Evolutionary conservation across 164 flowering plant genomes (phyloP).

Genomic region (Macadamia integrifolia): DNA sequence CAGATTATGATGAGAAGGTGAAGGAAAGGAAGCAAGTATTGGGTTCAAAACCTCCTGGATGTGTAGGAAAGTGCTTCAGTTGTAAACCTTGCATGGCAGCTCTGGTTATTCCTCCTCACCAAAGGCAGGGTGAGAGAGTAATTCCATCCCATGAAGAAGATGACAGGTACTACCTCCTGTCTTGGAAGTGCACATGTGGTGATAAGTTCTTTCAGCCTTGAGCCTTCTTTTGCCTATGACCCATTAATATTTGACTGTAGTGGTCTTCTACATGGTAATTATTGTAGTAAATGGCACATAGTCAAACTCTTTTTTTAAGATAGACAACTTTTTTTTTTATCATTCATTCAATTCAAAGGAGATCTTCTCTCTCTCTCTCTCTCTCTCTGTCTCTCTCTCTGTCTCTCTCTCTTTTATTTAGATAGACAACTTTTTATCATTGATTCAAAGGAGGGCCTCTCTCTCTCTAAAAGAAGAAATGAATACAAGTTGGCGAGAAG

Average conservation of each 20-base stretch:
- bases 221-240: neutral
- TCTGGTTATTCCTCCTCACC: slow-evolving; percentile 50
- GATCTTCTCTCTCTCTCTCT: too few species aligned
- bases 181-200: slow-evolving; percentile 83
- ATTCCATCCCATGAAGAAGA: slow-evolving; percentile 26
- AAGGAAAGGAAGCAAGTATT: slow-evolving; percentile 34
- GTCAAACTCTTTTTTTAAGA: neutral
- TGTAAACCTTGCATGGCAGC: slow-evolving; percentile 77
- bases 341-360: too few species aligned
- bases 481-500: too few species aligned
- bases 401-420: too few species aligned
- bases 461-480: too few species aligned
- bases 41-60: slow-evolving; percentile 81
- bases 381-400: too few species aligned
- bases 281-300: neutral
- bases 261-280: neutral
- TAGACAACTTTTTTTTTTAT: too few species aligned
- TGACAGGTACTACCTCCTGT: slow-evolving; percentile 61
- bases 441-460: too few species aligned
- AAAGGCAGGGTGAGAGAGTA: slow-evolving; percentile 9
- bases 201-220: slow-evolving; percentile 56
- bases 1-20: slow-evolving; percentile 11
- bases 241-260: neutral
- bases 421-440: too few species aligned
- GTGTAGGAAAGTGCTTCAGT: slow-evolving; percentile 61